phyloP scores from a whole-genome alignment of 441 rosid genomes.

The Metrosideros polymorpha region DNA sequence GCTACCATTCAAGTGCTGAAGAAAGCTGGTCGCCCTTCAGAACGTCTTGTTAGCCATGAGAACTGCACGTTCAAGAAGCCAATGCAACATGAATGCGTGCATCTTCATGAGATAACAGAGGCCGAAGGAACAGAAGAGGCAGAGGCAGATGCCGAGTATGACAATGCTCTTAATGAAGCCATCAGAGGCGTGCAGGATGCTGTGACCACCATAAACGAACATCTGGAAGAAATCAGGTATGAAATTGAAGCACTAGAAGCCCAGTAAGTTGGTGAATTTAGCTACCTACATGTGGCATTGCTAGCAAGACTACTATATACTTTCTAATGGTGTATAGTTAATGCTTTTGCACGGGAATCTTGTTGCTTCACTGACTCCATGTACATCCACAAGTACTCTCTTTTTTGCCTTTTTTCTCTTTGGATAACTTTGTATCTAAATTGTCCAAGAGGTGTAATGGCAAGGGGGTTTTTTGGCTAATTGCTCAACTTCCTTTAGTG shows the following conservation, averaged over 20 bases:
- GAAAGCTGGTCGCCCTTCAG: slow-evolving; percentile 80
- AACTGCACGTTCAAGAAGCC: slow-evolving; percentile 61
- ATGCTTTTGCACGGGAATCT: background rate
- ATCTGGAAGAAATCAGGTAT: slow-evolving; percentile 64
- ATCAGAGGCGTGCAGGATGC: slow-evolving; percentile 85
- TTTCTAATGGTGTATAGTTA: background rate
- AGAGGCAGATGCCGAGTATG: slow-evolving; percentile 75
- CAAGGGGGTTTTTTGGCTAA: background rate
- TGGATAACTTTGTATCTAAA: background rate
- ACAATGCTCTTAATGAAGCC: slow-evolving; percentile 77
- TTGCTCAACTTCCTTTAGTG: background rate
- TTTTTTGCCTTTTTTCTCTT: background rate
- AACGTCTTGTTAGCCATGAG: slow-evolving; percentile 56
- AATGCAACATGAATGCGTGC: slow-evolving; percentile 68
- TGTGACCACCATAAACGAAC: slow-evolving; percentile 68
- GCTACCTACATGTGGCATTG: background rate
- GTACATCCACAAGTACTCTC: background rate
- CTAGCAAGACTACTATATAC: background rate
- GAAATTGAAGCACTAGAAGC: slow-evolving; percentile 66
- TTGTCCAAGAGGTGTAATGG: background rate
- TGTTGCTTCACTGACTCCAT: background rate
- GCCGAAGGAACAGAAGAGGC: slow-evolving; percentile 74
- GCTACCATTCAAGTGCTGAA: slow-evolving; percentile 79
- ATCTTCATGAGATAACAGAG: slow-evolving; percentile 74
- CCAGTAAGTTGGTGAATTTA: slow-evolving; percentile 1